phyloP scores from a whole-genome alignment of 163 green algal species.

The Chlamydomonas reinhardtii region DNA sequence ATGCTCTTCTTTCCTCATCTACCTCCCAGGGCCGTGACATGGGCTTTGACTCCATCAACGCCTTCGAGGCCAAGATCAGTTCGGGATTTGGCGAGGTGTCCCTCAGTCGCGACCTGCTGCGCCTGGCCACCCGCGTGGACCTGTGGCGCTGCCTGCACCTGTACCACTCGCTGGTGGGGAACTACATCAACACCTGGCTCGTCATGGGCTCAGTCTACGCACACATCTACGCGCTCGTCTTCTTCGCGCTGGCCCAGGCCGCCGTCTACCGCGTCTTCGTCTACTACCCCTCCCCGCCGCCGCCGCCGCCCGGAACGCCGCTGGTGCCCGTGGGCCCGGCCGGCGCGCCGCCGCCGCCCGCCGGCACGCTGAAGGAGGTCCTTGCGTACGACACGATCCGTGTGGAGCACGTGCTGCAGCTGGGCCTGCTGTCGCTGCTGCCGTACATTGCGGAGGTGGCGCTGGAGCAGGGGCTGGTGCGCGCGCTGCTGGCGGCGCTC shows the following conservation, averaged over 20 bases:
- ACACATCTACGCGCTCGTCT: conserved; percentile 51
- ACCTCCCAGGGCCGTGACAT: conserved; percentile 84
- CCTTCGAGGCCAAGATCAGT: conserved; percentile 86
- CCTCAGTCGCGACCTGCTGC: conserved; percentile 84
- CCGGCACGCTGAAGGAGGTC: background rate
- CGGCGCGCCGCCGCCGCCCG: conserved; percentile 1
- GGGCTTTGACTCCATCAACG: conserved; percentile 92
- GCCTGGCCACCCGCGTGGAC: conserved; percentile 83
- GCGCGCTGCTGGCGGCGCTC: conserved; percentile 7
- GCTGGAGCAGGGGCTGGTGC: conserved; percentile 50
- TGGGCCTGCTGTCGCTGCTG: conserved; percentile 57
- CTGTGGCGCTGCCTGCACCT: conserved; percentile 86
- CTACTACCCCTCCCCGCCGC: conserved; percentile 36
- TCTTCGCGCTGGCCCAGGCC: conserved; percentile 50
- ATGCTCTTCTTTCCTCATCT: no score
- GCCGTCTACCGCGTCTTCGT: background rate
- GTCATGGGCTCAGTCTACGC: conserved; percentile 63
- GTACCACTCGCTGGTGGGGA: conserved; percentile 73
- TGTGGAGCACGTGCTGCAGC: conserved; percentile 49
- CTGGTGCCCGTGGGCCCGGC: background rate
- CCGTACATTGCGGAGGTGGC: conserved; percentile 54
- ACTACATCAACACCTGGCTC: conserved; percentile 79
- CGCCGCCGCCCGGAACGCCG: conserved; percentile 2
- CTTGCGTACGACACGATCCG: conserved; percentile 46
- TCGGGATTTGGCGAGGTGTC: conserved; percentile 88